Percentiles rank a stretch among this genome's conserved stretches.
phyloP scores from a whole-genome alignment of 2,329 filamentous ascomycete species.

The Sporothrix brasiliensis region DNA sequence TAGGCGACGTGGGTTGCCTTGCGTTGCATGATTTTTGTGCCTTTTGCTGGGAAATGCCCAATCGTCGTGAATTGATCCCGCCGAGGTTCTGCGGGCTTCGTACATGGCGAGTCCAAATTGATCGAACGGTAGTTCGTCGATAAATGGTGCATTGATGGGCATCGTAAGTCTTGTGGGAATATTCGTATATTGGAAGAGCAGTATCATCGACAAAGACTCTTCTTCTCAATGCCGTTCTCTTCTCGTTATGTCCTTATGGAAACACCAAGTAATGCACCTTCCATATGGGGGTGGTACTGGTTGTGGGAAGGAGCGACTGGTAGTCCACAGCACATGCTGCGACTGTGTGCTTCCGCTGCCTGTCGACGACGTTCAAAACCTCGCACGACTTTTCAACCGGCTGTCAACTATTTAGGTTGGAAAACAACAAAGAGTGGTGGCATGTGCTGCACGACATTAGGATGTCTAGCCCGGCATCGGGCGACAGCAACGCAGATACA shows the following conservation, averaged over 20 bases:
- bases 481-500: neutral
- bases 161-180: neutral
- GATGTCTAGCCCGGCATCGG: neutral
- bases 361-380: neutral
- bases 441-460: neutral
- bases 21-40: neutral
- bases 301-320: too few species aligned
- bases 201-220: neutral
- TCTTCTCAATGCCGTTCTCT: too few species aligned
- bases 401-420: neutral
- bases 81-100: neutral
- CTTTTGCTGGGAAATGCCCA: neutral
- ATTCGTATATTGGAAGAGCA: neutral
- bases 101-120: neutral
- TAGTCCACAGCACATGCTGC: too few species aligned
- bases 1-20: neutral
- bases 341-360: neutral
- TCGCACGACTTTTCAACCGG: neutral
- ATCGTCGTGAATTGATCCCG: neutral
- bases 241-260: too few species aligned
- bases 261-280: too few species aligned
- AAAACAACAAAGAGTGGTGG: neutral
- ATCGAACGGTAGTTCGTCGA: neutral
- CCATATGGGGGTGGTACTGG: too few species aligned
- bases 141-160: neutral